phyloP scores from a whole-genome alignment of 1,284 basidiomycete genomes.

The Moesziomyces parantarcticus region DNA sequence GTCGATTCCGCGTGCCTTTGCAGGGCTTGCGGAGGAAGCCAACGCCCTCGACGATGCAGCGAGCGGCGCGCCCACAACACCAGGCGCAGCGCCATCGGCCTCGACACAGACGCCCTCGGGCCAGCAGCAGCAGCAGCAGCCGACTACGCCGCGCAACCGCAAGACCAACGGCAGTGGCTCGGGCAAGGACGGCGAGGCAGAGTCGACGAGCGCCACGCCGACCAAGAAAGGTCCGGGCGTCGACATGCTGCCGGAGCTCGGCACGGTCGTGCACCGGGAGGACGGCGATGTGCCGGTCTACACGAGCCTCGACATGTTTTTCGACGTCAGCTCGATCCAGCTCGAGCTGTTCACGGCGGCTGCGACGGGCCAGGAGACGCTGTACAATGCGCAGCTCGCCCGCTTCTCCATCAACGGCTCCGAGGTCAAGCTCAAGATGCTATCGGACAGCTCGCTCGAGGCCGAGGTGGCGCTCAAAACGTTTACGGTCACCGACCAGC shows the following conservation, averaged over 20 bases:
- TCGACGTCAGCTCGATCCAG: slow-evolving; percentile 80
- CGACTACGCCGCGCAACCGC: slow-evolving; percentile 11
- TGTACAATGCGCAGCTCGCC: slow-evolving; percentile 84
- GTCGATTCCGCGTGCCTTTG: slow-evolving; percentile 79
- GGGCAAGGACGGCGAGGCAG: slow-evolving; percentile 14
- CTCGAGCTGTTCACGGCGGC: slow-evolving; percentile 88
- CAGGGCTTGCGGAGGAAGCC: slow-evolving; percentile 59
- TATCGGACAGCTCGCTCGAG: slow-evolving; percentile 85
- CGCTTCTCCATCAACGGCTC: slow-evolving; percentile 85
- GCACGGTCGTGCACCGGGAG: slow-evolving; percentile 64
- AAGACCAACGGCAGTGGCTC: slow-evolving; percentile 10
- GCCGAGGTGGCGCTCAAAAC: slow-evolving; percentile 88
- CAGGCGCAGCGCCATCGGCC: background rate
- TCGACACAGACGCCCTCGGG: slow-evolving; percentile 14
- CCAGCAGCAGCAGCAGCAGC: slow-evolving; percentile 14
- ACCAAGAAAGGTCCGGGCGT: slow-evolving; percentile 56
- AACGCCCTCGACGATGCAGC: slow-evolving; percentile 56
- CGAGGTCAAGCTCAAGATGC: slow-evolving; percentile 82
- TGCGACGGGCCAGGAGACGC: slow-evolving; percentile 74
- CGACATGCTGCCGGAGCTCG: slow-evolving; percentile 72
- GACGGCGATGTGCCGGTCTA: slow-evolving; percentile 48
- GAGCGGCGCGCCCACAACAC: slow-evolving; percentile 33
- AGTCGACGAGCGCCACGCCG: slow-evolving; percentile 17
- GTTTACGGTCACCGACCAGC: slow-evolving; percentile 89
- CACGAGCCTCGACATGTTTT: slow-evolving; percentile 79